A percentile compares a stretch with the other conserved stretches of the same genome.
Conservation (phyloP, 805 yeast species). For the Candida stauntonica region DNA sequence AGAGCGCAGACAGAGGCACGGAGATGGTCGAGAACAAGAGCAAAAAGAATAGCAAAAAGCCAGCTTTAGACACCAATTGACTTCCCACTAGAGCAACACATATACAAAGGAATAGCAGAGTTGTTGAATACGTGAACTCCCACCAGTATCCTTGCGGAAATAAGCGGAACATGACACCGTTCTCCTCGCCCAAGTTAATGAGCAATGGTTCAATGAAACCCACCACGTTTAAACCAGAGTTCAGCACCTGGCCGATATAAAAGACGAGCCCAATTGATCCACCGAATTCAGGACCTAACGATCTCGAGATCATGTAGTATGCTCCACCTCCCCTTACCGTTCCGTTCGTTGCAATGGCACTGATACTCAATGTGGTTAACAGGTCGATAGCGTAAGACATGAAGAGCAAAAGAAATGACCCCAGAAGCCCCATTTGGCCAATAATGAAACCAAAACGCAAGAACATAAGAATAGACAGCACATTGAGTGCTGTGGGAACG, state of each 20-base stretch:
- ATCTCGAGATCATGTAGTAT: slow-evolving; percentile 92
- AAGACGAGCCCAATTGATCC: slow-evolving; percentile 96
- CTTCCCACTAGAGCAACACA: slow-evolving; percentile 78
- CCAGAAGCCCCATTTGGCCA: slow-evolving; percentile 90
- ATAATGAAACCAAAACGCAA: slow-evolving; percentile 91
- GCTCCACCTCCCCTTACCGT: slow-evolving; percentile 98
- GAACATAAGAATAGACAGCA: slow-evolving; percentile 90
- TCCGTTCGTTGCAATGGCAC: slow-evolving; percentile 97
- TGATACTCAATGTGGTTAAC: slow-evolving; percentile 81
- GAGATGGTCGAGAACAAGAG: slow-evolving; percentile 70
- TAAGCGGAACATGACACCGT: slow-evolving; percentile 51
- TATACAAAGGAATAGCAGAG: slow-evolving; percentile 66
- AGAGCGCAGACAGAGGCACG: slow-evolving; percentile 71
- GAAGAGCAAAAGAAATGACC: slow-evolving; percentile 61
- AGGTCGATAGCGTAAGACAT: slow-evolving; percentile 78
- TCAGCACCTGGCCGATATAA: slow-evolving; percentile 89
- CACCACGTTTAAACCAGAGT: slow-evolving; percentile 88
- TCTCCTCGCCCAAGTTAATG: slow-evolving; percentile 62
- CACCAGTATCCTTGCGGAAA: slow-evolving; percentile 71
- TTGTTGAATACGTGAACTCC: slow-evolving; percentile 68
- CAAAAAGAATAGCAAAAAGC: slow-evolving; percentile 64
- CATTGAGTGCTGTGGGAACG: slow-evolving; percentile 89
- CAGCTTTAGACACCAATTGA: slow-evolving; percentile 74
- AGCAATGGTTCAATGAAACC: slow-evolving; percentile 91
- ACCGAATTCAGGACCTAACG: slow-evolving; percentile 97